Base-by-base conservation (phyloP, 116 monocot genomes). In the Iris pallida region DNA sequence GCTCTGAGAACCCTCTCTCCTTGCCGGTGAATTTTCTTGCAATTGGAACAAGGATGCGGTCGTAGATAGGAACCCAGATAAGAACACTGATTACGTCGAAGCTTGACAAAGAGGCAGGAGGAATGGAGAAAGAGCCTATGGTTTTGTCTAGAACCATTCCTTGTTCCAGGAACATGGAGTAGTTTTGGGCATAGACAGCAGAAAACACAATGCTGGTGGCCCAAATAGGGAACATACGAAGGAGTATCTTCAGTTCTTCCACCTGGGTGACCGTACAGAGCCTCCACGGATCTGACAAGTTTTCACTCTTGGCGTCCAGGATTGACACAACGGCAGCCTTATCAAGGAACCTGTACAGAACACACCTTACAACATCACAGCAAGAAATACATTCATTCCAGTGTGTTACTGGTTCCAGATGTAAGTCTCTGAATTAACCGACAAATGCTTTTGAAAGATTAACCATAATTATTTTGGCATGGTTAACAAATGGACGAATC, bases 241-340 rank as follows among this genome's bases (percentile, higher is more conserved):
- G 42, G 7, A 80, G 60, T 45, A 80, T 75, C 75, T 80, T 80
- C 1, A 80, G 71, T 43, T 80, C 75, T 69, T 80, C 75, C 45
- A 80, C 75, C 45, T 80, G 80, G 8, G 80, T 80, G 57, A 80
- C 71, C 8, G 80, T 80, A 66, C 80, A 80, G 10, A 80, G 53
- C 66, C 65, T 80, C 80, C 80, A 75, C 16, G 79, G 47, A 58
- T 68, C 68, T n/a, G 75, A 71, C 17, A 74, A 43, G 75, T 18
- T 63, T 43, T 75, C 59, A 8, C 40, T 43, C 51, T 74, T 57
- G 6, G 16, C 44, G 19, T 73, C 73, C 2, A 55, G 59, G 62
- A 46, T 63, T 40, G 68, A 56, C 0, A 73, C n/a, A 45, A 73
- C 68, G 8, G 79, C 73, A 68, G 79, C 79, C 47, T 79, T 79